Conservation (phyloP, 2,329 filamentous ascomycete species). For the Magnaporthiopsis rhizophila region DNA sequence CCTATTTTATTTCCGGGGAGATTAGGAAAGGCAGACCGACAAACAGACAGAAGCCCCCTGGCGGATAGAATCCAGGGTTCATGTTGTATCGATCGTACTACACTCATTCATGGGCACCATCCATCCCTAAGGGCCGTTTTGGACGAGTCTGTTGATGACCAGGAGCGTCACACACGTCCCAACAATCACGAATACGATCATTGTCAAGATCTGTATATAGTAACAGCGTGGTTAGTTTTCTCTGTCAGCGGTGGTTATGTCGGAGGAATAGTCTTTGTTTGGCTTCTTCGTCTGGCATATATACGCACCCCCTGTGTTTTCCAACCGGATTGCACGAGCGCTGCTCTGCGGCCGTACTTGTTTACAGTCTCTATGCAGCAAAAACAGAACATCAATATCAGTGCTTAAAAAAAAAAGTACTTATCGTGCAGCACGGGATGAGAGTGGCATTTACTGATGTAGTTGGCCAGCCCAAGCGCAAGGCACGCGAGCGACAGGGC, state of each 20-base stretch:
- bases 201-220: conserved; percentile 45
- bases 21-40: neutral
- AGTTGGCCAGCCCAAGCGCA: conserved; percentile 72
- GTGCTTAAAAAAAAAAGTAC: no score
- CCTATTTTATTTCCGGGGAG: neutral
- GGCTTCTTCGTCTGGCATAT: neutral
- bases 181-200: conserved; percentile 55
- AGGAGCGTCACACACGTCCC: conserved; percentile 58
- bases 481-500: conserved; percentile 69
- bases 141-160: conserved; percentile 33
- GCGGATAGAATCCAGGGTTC: neutral
- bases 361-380: conserved; percentile 55
- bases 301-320: conserved; percentile 73
- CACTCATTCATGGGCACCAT: neutral
- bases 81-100: neutral
- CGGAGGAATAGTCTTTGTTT: neutral
- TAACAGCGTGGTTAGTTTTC: neutral
- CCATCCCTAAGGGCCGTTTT: neutral
- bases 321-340: conserved; percentile 88
- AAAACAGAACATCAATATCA: neutral
- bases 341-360: conserved; percentile 68
- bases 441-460: conserved; percentile 52
- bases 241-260: neutral
- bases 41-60: neutral
- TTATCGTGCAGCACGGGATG: neutral